Percentiles rank a stretch among this genome's conserved stretches.
These are phyloP conservation scores for Luzula sylvatica DNA, from an alignment of 176 grass and related monocot species.

Conservation along the genomic window DNA sequence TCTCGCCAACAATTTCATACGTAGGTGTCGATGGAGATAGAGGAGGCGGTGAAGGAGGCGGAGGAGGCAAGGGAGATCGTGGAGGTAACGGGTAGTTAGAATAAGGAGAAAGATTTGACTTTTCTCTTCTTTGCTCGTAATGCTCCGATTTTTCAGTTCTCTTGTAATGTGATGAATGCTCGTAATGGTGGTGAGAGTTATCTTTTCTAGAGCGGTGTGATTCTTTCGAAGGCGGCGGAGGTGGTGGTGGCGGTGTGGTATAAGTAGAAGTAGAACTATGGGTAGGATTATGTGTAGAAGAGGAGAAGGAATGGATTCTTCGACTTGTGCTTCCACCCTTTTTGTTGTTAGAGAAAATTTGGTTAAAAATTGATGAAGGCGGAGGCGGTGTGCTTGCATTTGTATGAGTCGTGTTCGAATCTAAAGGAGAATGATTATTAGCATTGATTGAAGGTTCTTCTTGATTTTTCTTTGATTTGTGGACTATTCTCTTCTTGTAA, in stretches of 20 bases:
- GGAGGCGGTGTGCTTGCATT: slow-evolving; percentile 10
- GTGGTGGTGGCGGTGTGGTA: slow-evolving; percentile 25
- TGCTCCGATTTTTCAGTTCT: slow-evolving; percentile 11
- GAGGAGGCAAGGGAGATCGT: slow-evolving; percentile 42
- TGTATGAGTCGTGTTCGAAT: slow-evolving; percentile 15
- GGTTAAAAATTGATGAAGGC: slow-evolving; percentile 57
- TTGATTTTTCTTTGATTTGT: slow-evolving; percentile 46
- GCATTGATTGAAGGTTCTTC: slow-evolving; percentile 24
- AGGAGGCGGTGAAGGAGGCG: slow-evolving; percentile 38
- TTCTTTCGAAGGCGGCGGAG: slow-evolving; percentile 18
- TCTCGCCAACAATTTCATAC: slow-evolving; percentile 10
- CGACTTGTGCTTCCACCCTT: slow-evolving; percentile 60
- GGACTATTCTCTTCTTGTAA: slow-evolving; percentile 75
- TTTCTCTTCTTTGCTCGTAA: slow-evolving; percentile 25
- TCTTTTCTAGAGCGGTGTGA: slow-evolving; percentile 29
- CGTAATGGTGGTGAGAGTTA: too few relatives aligned
- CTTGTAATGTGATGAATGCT: not conserved
- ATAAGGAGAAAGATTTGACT: slow-evolving; percentile 9
- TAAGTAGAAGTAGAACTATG: not conserved
- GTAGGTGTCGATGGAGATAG: slow-evolving; percentile 12
- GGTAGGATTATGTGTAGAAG: slow-evolving; percentile 3
- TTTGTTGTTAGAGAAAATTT: slow-evolving; percentile 56
- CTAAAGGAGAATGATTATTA: slow-evolving; percentile 27
- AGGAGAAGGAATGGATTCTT: slow-evolving; percentile 42
- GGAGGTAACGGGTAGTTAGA: slow-evolving; percentile 22